phyloP scores from a whole-genome alignment of 495 filamentous ascomycete species.

The Hypoxylon rickii region DNA sequence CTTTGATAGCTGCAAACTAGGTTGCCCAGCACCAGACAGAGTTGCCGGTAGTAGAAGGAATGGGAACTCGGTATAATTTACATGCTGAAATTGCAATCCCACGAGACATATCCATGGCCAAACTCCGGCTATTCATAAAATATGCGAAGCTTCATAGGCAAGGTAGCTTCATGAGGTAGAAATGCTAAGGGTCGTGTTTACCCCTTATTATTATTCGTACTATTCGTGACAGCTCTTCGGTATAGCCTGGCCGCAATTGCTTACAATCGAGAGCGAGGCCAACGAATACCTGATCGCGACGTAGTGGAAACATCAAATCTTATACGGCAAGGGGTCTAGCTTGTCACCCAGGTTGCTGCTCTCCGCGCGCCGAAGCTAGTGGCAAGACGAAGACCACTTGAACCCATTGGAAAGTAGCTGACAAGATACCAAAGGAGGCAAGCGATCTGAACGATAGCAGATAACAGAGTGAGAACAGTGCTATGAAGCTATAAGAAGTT shows the following conservation, averaged over 20 bases:
- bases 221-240: too few species aligned
- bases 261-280: background rate
- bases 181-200: too few species aligned
- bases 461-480: slow-evolving; percentile 80
- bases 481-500: slow-evolving; percentile 67
- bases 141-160: too few species aligned
- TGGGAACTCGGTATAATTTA: too few species aligned
- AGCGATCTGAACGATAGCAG: slow-evolving; percentile 79
- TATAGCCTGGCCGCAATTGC: background rate
- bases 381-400: slow-evolving; percentile 82
- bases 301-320: background rate
- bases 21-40: too few species aligned
- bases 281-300: background rate
- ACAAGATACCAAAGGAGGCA: slow-evolving; percentile 91
- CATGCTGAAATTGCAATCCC: too few species aligned
- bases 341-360: slow-evolving; percentile 86
- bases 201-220: background rate
- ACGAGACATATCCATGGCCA: too few species aligned
- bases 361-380: slow-evolving; percentile 82
- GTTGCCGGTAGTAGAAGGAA: too few species aligned
- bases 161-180: too few species aligned
- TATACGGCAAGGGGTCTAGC: slow-evolving; percentile 48
- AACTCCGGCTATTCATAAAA: too few species aligned
- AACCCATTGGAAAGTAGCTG: slow-evolving; percentile 98
- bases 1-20: too few species aligned